These are phyloP conservation scores for Spiromastix sp. DNA, from an alignment of 2,329 filamentous ascomycete species.

Conservation along the genomic window DNA sequence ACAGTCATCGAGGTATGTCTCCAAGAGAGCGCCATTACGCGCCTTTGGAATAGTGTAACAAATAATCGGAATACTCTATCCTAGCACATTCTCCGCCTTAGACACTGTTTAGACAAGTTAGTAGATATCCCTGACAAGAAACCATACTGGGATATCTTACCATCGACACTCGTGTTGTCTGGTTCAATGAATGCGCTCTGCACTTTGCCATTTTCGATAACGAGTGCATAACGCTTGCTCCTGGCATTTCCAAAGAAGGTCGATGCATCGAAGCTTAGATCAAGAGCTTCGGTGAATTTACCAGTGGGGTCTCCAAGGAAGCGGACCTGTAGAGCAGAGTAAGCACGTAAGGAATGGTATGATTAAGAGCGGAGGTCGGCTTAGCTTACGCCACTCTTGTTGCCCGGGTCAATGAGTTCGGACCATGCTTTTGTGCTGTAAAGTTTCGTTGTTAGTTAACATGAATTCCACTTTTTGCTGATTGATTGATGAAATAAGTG, in stretches of 20 bases:
- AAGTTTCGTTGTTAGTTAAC: neutral
- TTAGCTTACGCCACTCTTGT: slow-evolving; percentile 59
- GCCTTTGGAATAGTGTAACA: no score
- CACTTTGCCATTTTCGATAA: slow-evolving; percentile 77
- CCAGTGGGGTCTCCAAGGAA: slow-evolving; percentile 77
- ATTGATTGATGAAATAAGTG: neutral
- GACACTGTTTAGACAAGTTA: slow-evolving; percentile 28
- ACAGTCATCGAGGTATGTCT: no score
- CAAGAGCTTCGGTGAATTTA: slow-evolving; percentile 71
- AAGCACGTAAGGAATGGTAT: neutral
- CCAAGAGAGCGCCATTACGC: no score
- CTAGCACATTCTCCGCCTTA: slow-evolving; percentile 40
- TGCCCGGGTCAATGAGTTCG: slow-evolving; percentile 62
- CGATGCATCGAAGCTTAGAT: slow-evolving; percentile 69
- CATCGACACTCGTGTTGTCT: slow-evolving; percentile 72
- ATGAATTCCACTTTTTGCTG: neutral
- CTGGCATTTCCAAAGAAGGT: slow-evolving; percentile 72
- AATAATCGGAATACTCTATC: no score
- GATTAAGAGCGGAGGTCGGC: neutral
- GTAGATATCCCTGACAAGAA: neutral
- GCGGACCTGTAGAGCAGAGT: slow-evolving; percentile 51
- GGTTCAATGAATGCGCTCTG: slow-evolving; percentile 73
- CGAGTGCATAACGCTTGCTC: slow-evolving; percentile 78
- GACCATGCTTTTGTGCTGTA: slow-evolving; percentile 82
- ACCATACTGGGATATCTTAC: slow-evolving; percentile 35